These are phyloP conservation scores for Pichia sp. DNA, from an alignment of 1,139 yeast species.

Conservation along the genomic window DNA sequence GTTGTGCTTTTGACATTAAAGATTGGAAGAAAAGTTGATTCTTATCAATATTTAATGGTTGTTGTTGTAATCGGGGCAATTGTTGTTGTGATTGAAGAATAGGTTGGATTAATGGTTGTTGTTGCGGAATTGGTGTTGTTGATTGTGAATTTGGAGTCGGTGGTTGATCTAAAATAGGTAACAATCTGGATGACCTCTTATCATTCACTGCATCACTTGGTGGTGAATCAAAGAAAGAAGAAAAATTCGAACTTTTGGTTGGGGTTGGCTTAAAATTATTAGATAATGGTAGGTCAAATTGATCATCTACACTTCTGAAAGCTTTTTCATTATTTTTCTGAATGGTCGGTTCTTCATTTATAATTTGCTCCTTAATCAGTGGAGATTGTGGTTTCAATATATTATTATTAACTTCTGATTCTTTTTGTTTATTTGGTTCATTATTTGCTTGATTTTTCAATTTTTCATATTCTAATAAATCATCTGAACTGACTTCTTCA, in stretches of 20 bases:
- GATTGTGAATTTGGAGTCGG: constrained; percentile 3
- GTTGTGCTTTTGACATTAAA: constrained; percentile 21
- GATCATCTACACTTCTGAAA: constrained; percentile 10
- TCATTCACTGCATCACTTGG: background rate
- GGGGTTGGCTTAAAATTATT: background rate
- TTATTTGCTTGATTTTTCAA: constrained; percentile 8
- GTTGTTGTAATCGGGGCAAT: background rate
- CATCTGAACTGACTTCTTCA: constrained; percentile 32
- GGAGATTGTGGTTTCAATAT: background rate
- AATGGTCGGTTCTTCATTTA: background rate
- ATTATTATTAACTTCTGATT: background rate
- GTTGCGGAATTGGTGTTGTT: background rate
- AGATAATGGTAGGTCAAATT: constrained; percentile 7
- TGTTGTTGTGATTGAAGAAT: constrained; percentile 1
- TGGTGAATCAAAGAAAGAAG: constrained; percentile 21
- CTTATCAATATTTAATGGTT: constrained; percentile 3
- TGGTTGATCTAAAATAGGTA: constrained; percentile 17
- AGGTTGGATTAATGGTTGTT: background rate
- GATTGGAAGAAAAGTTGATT: constrained; percentile 53
- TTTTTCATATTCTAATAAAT: constrained; percentile 21
- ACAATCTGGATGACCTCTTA: constrained; percentile 19
- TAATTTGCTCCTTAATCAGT: background rate
- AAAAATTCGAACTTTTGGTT: constrained; percentile 19
- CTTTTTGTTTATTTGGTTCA: background rate
- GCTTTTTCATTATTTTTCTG: background rate